Base-by-base conservation (phyloP, 805 yeast genomes). In the Lipomyces spencermartinsiae region DNA sequence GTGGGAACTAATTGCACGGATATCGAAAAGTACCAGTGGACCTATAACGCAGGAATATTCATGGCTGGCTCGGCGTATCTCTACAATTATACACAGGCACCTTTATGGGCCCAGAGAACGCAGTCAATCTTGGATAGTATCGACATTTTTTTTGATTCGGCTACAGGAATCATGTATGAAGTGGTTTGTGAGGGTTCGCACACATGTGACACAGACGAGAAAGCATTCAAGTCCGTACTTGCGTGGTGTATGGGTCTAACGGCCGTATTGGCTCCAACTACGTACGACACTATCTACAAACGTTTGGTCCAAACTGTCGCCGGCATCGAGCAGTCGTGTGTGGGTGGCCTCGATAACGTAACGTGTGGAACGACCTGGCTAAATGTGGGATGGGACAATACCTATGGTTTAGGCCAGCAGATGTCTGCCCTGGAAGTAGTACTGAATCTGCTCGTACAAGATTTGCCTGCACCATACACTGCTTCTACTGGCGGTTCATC, bases 361-460 rank as follows among this genome's bases (percentile, higher is more conserved):
- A 93, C 97, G 0, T 94, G 98, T 82, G 98, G 97, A 35, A 75
- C 85, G 66, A 84, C 90, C 75, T 93, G 98, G 98, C 79, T 85
- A 2, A 71, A 70, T 22, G 22, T 43, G n/a, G 58, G 39, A n/a
- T 90, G 90, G 88, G 98, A 93, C 78, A 87, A 85, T 1, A 75
- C 76, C 58, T 92, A 85, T 74, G 97, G 98, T 2, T 82, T 93
- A 43, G 98, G 98, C 63, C 97, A 94, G 80, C 97, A 94, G 79
- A 89, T 91, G 85, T 81, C 89, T 37, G 97, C 97, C 0, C 79
- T 93, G 70, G 98, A 93, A 68, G 81, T 82, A 4, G 81, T 88
- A 37, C 82, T 81, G 65, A 80, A 78, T 67, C 68, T 68, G 46
- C 60, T 68, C 4, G 60, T 68, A 12, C 55, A 19, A 29, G 66